These are phyloP conservation scores for Cupressus sempervirens DNA, from an alignment of 75 land plant genomes.

Conservation along the genomic window DNA sequence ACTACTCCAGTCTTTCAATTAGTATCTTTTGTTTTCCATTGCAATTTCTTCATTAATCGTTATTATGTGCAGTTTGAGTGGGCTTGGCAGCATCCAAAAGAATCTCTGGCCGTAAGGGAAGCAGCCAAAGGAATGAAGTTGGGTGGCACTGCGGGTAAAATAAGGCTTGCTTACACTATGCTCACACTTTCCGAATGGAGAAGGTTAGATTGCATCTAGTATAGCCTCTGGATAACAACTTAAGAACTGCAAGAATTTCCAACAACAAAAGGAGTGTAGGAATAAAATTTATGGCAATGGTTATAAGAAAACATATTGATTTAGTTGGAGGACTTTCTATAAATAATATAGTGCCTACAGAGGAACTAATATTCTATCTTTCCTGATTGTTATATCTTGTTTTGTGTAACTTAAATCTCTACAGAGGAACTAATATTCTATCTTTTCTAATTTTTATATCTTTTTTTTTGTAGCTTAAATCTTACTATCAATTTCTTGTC, in stretches of 20 bases:
- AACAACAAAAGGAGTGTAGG: background rate
- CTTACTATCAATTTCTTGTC: slow-evolving; percentile 89
- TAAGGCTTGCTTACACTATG: slow-evolving; percentile 85
- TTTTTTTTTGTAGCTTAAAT: slow-evolving; percentile 38
- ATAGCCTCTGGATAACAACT: background rate
- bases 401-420: too few species aligned
- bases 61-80: slow-evolving; percentile 75
- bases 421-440: background rate
- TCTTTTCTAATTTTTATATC: slow-evolving; percentile 2
- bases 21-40: background rate
- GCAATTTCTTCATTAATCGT: background rate
- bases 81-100: slow-evolving; percentile 96
- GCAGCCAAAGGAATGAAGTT: slow-evolving; percentile 60
- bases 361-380: too few species aligned
- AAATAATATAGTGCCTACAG: background rate
- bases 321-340: slow-evolving; percentile 2
- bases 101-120: slow-evolving; percentile 72
- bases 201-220: slow-evolving; percentile 26
- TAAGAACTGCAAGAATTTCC: background rate
- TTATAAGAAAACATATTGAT: background rate
- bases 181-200: slow-evolving; percentile 76
- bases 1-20: background rate
- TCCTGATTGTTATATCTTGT: too few species aligned
- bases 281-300: background rate
- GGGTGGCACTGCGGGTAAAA: slow-evolving; percentile 55